These are phyloP conservation scores for Primulina huaijiensis DNA, from an alignment of 257 asterid species.

Conservation along the genomic window DNA sequence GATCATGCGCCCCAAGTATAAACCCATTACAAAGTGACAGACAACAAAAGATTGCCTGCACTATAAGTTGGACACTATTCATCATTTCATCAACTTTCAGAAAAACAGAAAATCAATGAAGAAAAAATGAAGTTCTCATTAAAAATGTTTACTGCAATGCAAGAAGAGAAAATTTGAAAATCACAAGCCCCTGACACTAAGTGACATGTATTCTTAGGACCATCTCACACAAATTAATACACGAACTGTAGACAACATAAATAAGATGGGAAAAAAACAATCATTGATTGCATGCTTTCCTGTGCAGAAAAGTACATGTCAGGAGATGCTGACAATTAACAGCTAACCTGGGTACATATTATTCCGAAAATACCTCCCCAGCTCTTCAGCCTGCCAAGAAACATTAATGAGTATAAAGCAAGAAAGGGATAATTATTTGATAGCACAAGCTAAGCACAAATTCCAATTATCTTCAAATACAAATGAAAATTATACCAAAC, in stretches of 20 bases:
- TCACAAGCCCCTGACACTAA: background rate
- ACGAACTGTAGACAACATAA: slow-evolving; percentile 1
- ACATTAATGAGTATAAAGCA: slow-evolving; percentile 23
- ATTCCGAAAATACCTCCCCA: slow-evolving; percentile 90
- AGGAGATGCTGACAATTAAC: slow-evolving; percentile 2
- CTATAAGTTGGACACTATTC: background rate
- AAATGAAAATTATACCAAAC: slow-evolving; percentile 4
- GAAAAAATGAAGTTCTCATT: slow-evolving; percentile 8
- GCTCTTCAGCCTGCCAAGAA: slow-evolving; percentile 87
- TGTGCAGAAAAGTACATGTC: slow-evolving; percentile 15
- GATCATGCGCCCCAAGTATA: slow-evolving; percentile 14
- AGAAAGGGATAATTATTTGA: slow-evolving; percentile 9
- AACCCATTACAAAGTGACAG: slow-evolving; percentile 7
- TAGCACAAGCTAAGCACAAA: slow-evolving; percentile 15
- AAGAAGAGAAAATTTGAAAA: slow-evolving; percentile 10
- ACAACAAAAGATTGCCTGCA: slow-evolving; percentile 6
- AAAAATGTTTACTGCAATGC: slow-evolving; percentile 10
- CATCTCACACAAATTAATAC: slow-evolving; percentile 8
- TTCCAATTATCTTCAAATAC: slow-evolving; percentile 7
- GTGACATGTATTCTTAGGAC: background rate
- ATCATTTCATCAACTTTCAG: slow-evolving; percentile 5
- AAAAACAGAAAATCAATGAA: background rate
- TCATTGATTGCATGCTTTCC: slow-evolving; percentile 17
- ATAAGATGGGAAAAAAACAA: slow-evolving; percentile 9
- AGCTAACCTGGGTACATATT: slow-evolving; percentile 91